Evolutionary conservation across 2,329 filamentous ascomycete species (phyloP).

Genomic region (Lomentospora prolificans): DNA sequence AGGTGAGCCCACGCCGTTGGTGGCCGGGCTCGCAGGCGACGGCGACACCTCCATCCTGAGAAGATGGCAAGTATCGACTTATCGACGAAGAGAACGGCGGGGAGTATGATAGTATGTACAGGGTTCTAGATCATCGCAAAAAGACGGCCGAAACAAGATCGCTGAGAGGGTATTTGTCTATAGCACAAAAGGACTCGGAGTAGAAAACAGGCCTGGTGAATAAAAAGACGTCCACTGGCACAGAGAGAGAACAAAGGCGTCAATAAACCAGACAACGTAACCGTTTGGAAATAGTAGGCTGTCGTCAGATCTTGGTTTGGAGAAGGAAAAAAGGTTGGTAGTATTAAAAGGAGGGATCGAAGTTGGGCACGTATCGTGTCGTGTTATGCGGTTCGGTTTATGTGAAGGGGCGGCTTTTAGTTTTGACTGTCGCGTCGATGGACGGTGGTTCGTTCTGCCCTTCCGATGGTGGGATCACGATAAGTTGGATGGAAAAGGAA

Average conservation of each 20-base stretch:
- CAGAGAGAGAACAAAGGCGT: not conserved
- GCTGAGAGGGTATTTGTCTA: not conserved
- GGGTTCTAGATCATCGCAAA: not conserved
- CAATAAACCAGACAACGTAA: not conserved
- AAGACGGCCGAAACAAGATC: not conserved
- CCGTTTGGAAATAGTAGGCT: not conserved
- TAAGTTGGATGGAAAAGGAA: not conserved
- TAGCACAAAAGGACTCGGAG: not conserved
- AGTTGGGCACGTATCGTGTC: constrained; percentile 1
- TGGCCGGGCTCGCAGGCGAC: constrained; percentile 31
- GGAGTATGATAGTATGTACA: not conserved
- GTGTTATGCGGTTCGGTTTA: not conserved
- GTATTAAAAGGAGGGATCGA: not conserved
- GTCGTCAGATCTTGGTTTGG: not conserved
- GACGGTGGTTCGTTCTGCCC: not conserved
- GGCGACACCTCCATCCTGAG: constrained; percentile 39
- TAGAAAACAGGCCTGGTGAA: not conserved
- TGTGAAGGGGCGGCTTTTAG: not conserved
- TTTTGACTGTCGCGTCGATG: not conserved
- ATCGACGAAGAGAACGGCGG: not conserved
- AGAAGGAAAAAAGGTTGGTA: not conserved
- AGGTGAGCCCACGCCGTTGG: constrained; percentile 36
- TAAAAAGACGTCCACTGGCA: not conserved
- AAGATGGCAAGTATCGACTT: not conserved
- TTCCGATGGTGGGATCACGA: not conserved